Evolutionary conservation across 176 grass and related monocot genomes (phyloP).

Genomic region (Ensete ventricosum): DNA sequence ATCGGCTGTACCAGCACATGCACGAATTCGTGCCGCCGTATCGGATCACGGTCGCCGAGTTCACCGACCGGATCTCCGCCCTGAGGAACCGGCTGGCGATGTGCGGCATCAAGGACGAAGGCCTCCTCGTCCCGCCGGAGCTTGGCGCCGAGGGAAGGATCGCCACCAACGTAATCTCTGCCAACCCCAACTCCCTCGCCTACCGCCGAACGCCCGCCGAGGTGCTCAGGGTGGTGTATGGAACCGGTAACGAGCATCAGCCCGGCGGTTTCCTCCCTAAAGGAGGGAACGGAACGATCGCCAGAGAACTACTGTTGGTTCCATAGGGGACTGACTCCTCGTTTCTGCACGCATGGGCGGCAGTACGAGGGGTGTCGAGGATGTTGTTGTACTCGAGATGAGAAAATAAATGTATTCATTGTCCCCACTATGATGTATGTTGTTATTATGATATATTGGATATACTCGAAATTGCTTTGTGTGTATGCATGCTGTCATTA

Average conservation of each 20-base stretch:
- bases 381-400: too few species aligned
- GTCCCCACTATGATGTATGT: too few species aligned
- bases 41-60: constrained; percentile 50
- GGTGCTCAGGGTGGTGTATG: constrained; percentile 74
- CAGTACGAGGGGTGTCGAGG: too few species aligned
- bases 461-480: too few species aligned
- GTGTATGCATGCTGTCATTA: too few species aligned
- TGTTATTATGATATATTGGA: too few species aligned
- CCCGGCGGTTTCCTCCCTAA: constrained; percentile 78
- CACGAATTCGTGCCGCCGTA: constrained; percentile 35
- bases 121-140: constrained; percentile 36
- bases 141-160: constrained; percentile 48
- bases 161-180: constrained; percentile 67
- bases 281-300: constrained; percentile 54
- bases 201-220: constrained; percentile 64
- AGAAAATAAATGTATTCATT: too few species aligned
- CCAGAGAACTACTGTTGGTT: constrained; percentile 2
- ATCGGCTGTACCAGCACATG: constrained; percentile 52
- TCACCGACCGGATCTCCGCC: constrained; percentile 54
- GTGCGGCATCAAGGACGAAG: constrained; percentile 64
- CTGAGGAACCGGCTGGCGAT: constrained; percentile 59
- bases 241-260: constrained; percentile 37
- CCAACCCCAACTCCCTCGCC: constrained; percentile 50
- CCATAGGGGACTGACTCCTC: too few species aligned
- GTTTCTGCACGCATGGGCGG: too few species aligned